Evolutionary conservation across 2,329 filamentous ascomycete genomes (phyloP), one percentile per base, ranked within the genome.

Genomic region (Trichoderma guizhouense): DNA sequence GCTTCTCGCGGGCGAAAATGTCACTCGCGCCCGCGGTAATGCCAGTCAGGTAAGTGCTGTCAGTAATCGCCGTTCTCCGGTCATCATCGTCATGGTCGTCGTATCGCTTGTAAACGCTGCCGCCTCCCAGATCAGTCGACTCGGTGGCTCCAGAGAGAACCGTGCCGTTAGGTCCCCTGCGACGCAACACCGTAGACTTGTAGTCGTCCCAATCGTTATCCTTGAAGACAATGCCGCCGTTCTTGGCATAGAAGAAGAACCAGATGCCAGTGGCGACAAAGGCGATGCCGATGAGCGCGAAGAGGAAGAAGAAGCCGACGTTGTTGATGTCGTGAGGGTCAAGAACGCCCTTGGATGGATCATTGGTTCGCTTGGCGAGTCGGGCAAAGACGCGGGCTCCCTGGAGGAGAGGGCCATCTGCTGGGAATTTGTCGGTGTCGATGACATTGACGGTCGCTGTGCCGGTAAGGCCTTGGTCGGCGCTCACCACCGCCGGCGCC

Each of bases 181-280:
- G 92, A 55, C 96, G 89, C 60, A 99, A 83, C 2, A 99, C 96
- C 0, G 95, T 98, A 1, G 92, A 92, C 81, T 98, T 98, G 89
- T 99, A 99, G 79, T 99, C 96, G 7, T 98, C 95, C 95, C 96
- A 99, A 82, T 99, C 96, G 43, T 89, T 86, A 74, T 97, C 85
- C 61, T 88, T 88, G 86, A 94, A 98, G 74, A 92, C 85, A 84
- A 98, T 98, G 15, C 96, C 96, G 73, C 96, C 96, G 77, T 98
- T 97, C 83, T 93, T 95, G 71, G 95, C 95, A 92, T 93, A 97
- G 87, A 97, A 97, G 88, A 99, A 98, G 87, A 99, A 98, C 95
- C 96, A 99, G 79, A 98, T 94, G 28, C 87, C 89, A 0, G 86
- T 88, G 4, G 93, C 72, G 28, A 96, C 92, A 79, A 98, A 92